Base-by-base conservation (phyloP, 805 yeast species). In the Saccharomycopsis capsularis region DNA sequence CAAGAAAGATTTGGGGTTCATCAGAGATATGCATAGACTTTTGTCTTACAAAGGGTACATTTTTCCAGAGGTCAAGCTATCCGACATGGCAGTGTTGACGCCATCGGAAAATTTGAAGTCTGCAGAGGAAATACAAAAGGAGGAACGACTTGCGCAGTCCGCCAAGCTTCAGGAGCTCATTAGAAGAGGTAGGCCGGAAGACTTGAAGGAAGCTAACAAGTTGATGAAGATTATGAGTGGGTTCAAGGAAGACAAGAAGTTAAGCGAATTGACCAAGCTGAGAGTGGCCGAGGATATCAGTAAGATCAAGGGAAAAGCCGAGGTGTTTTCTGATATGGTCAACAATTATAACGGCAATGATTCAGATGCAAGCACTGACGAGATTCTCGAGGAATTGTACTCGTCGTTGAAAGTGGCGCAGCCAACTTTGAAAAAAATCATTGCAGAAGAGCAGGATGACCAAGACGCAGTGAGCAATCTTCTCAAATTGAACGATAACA, bases 171-270 rank as follows among this genome's bases (percentile, higher is more conserved):
- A 93, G 67, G 99, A 93, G 65, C 74, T 93, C 54, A 85, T 93
- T 55, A 82, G 98, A 67, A 77, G 97, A 59, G 99, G 98, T 39
- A 84, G 87, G 64, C 98, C 99, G 4, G 85, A 82, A 55, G 99
- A 93, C 67, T 76, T 93, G 61, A 86, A 83, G 59, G 99, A 93
- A 66, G 99, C 99, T 40, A 93, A 93, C 66, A 87, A 85, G 58
- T 75, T 93, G 65, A 93, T 93, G 99, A 89, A 91, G 64, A 80
- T 93, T 57, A 89, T 93, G 96, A 95, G 98, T 4, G 99, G 99
- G 4, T 93, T 88, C 71, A 85, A 85, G 64, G 88, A 85, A 60
- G 96, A 89, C 63, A 78, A 81, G 53, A 60, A 63, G 11, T 69
- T 75, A 16, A 69, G 75, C 53, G 78, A 79, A 47, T 85, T 82